Conservation (phyloP, 345 rosid genomes). For the Eucalyptus polybractea region DNA sequence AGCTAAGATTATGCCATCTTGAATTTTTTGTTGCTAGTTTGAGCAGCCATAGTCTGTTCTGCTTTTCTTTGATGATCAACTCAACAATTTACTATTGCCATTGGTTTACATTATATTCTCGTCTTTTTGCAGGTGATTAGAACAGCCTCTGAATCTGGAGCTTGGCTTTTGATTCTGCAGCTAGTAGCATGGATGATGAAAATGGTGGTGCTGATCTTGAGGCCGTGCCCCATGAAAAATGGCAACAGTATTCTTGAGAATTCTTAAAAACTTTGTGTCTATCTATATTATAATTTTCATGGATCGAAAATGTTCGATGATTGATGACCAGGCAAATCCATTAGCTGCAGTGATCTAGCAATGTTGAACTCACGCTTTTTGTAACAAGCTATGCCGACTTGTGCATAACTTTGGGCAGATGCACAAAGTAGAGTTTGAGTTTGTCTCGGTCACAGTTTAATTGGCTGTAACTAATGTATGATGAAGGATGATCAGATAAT, state of each 20-base stretch:
- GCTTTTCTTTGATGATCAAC: neutral
- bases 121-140: constrained; percentile 8
- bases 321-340: neutral
- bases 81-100: neutral
- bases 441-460: neutral
- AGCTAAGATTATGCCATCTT: neutral
- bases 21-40: too few relatives aligned
- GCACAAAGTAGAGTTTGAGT: neutral
- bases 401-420: neutral
- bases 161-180: constrained; percentile 27
- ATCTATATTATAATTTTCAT: neutral
- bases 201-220: neutral
- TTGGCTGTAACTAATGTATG: neutral
- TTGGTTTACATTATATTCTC: neutral
- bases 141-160: constrained; percentile 78
- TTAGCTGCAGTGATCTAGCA: neutral
- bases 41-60: neutral
- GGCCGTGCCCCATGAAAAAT: neutral
- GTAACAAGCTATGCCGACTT: neutral
- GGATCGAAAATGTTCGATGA: neutral
- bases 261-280: neutral
- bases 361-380: neutral
- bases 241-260: neutral
- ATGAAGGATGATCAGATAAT: neutral
- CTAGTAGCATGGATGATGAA: constrained; percentile 1